phyloP scores from a whole-genome alignment of 129 eudicot species.

The Tanacetum coccineum region DNA sequence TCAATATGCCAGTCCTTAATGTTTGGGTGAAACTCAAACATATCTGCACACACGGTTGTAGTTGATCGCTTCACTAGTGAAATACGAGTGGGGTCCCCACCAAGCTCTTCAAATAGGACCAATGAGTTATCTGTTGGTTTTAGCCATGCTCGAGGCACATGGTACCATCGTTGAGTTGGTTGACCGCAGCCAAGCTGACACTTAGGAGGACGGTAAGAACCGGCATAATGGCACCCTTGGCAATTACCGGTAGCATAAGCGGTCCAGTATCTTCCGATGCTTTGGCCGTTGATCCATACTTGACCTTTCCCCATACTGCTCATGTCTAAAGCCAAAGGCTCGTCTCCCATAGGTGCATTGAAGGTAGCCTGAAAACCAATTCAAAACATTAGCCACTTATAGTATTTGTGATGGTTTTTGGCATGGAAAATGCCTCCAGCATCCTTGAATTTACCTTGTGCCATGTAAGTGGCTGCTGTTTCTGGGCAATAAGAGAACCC shows the following conservation, averaged over 20 bases:
- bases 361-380: slow-evolving; percentile 49
- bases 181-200: slow-evolving; percentile 92
- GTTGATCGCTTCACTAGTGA: slow-evolving; percentile 48
- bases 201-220: slow-evolving; percentile 63
- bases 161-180: slow-evolving; percentile 95
- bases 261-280: slow-evolving; percentile 95
- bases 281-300: slow-evolving; percentile 89
- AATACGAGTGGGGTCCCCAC: slow-evolving; percentile 57
- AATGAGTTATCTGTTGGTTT: slow-evolving; percentile 52
- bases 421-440: background rate
- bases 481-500: slow-evolving; percentile 52
- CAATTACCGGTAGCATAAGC: slow-evolving; percentile 68
- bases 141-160: slow-evolving; percentile 71
- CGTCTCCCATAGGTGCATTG: slow-evolving; percentile 56
- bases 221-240: slow-evolving; percentile 63
- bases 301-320: slow-evolving; percentile 99
- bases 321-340: slow-evolving; percentile 81
- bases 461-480: slow-evolving; percentile 73
- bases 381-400: background rate
- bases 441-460: slow-evolving; percentile 42
- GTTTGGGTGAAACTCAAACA: slow-evolving; percentile 41
- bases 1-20: slow-evolving; percentile 40
- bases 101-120: slow-evolving; percentile 63
- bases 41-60: slow-evolving; percentile 40
- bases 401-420: background rate